phyloP scores from a whole-genome alignment of 345 rosid species.

The Lepidium didymum region DNA sequence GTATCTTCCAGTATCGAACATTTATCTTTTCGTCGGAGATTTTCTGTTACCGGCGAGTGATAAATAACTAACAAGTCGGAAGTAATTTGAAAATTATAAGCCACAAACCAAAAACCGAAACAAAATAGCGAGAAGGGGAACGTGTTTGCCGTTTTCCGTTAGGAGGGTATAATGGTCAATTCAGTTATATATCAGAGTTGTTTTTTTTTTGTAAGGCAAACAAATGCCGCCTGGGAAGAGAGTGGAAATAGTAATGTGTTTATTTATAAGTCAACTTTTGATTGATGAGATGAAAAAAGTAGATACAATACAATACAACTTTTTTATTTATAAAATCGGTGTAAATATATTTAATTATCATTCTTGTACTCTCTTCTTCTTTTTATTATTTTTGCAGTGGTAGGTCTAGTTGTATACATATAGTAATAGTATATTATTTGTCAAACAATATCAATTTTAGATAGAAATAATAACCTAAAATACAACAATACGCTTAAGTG shows the following conservation, averaged over 20 bases:
- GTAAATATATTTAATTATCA: not conserved
- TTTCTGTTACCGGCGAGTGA: conserved; percentile 7
- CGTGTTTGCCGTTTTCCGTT: conserved; percentile 29
- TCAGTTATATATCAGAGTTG: not conserved
- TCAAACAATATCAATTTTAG: not conserved
- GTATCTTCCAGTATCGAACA: conserved; percentile 73
- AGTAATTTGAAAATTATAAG: not conserved
- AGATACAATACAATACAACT: not conserved
- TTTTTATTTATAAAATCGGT: not conserved
- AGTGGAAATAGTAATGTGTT: not conserved
- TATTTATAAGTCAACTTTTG: conserved; percentile 24
- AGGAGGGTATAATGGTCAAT: conserved; percentile 5
- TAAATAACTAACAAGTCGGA: not conserved
- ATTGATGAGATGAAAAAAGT: not conserved
- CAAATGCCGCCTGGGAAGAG: conserved; percentile 34
- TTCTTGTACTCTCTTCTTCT: not conserved
- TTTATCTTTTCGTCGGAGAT: conserved; percentile 14
- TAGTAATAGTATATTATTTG: not conserved
- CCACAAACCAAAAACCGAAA: not conserved
- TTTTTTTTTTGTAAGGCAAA: conserved; percentile 19
- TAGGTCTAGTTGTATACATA: not conserved
- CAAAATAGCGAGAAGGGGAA: not conserved
- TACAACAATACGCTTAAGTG: not conserved
- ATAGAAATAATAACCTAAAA: not conserved
- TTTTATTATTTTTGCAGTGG: not conserved